These are phyloP conservation scores for Myxozyma melibiosi DNA, from an alignment of 805 yeast species.

Conservation along the genomic window DNA sequence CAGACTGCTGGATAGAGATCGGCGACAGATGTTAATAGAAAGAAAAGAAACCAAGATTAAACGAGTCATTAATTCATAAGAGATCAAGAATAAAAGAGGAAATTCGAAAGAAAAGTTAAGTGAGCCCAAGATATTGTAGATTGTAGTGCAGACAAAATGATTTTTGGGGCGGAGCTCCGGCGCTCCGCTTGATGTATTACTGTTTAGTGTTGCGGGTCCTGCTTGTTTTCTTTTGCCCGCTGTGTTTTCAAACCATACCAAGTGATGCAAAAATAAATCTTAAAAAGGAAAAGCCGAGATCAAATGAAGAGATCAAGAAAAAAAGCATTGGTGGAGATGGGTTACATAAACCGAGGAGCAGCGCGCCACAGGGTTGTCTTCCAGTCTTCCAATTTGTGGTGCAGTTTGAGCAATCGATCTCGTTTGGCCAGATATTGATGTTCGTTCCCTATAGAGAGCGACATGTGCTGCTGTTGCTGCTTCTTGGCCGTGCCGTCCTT, in stretches of 20 bases:
- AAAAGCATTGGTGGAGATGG: background rate
- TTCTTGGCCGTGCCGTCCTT: conserved; percentile 3
- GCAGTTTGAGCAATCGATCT: conserved; percentile 23
- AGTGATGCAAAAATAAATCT: too few relatives aligned
- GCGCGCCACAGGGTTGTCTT: conserved; percentile 28
- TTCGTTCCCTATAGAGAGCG: conserved; percentile 9
- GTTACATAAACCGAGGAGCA: conserved; percentile 18
- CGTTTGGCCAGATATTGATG: conserved; percentile 15
- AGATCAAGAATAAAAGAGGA: background rate
- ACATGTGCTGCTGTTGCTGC: background rate
- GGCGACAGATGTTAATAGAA: background rate
- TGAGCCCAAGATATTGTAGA: too few relatives aligned
- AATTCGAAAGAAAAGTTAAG: too few relatives aligned
- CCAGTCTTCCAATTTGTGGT: conserved; percentile 29
- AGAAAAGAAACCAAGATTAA: background rate
- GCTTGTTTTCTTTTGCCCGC: too few relatives aligned
- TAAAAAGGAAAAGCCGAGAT: too few relatives aligned
- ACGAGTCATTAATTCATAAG: too few relatives aligned
- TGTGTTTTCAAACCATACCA: too few relatives aligned
- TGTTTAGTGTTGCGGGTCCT: too few relatives aligned
- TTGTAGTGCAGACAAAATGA: too few relatives aligned
- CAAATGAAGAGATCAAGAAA: background rate
- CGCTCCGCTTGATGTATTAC: too few relatives aligned
- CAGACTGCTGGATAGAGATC: too few relatives aligned
- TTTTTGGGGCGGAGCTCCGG: too few relatives aligned